These are phyloP conservation scores for Saitozyma sp. DNA, from an alignment of 768 basidiomycete genomes.

Conservation along the genomic window DNA sequence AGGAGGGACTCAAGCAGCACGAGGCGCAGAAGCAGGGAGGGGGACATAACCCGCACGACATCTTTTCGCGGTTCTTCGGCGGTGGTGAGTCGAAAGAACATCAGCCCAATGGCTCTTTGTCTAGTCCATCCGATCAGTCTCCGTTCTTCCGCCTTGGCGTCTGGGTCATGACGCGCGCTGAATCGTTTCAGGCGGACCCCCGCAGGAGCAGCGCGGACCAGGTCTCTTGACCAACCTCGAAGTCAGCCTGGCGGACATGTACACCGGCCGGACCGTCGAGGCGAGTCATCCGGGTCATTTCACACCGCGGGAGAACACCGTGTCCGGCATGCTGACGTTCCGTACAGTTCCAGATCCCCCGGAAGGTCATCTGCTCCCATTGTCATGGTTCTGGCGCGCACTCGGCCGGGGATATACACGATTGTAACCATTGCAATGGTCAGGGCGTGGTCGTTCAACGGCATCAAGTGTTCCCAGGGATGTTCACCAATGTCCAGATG, in stretches of 20 bases:
- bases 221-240: conserved; percentile 59
- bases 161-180: neutral
- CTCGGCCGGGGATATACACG: conserved; percentile 80
- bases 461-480: conserved; percentile 95
- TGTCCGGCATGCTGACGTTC: neutral
- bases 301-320: neutral
- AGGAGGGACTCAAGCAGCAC: conserved; percentile 89
- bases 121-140: no score
- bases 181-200: conserved; percentile 21
- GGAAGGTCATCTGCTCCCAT: conserved; percentile 90
- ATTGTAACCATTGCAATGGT: conserved; percentile 81
- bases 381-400: conserved; percentile 95
- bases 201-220: conserved; percentile 52
- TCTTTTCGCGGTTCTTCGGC: conserved; percentile 91
- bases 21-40: conserved; percentile 65
- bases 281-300: conserved; percentile 53
- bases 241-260: conserved; percentile 82
- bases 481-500: conserved; percentile 85
- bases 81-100: conserved; percentile 53
- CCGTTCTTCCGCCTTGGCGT: no score
- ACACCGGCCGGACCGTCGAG: conserved; percentile 82
- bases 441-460: conserved; percentile 79
- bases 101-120: neutral
- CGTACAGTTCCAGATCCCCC: conserved; percentile 82
- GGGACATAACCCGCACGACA: conserved; percentile 87